Evolutionary conservation across 352 stramenopile species (phyloP).

Genomic region (Labyrinthula sp.): DNA sequence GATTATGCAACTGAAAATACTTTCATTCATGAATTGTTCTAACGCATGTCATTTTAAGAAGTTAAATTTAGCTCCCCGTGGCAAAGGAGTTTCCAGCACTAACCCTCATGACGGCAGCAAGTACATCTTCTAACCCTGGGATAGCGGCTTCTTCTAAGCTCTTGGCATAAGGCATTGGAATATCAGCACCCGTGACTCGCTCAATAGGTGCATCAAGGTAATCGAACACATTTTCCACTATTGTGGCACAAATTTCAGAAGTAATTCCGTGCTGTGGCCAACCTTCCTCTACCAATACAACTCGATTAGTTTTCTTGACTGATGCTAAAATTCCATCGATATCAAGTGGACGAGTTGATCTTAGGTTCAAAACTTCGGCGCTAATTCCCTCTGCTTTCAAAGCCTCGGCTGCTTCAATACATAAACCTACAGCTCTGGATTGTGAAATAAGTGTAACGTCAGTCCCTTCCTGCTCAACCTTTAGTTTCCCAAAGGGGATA

Average conservation of each 20-base stretch:
- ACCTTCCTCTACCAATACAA: slow-evolving; percentile 90
- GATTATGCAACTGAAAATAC: no score
- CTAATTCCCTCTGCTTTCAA: slow-evolving; percentile 79
- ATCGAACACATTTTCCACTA: slow-evolving; percentile 95
- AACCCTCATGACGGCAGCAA: slow-evolving; percentile 61
- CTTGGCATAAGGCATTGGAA: slow-evolving; percentile 92
- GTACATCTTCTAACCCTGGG: slow-evolving; percentile 76
- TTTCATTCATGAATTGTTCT: no score
- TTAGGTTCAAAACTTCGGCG: slow-evolving; percentile 80
- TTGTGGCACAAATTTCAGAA: slow-evolving; percentile 83
- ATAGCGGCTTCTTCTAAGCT: slow-evolving; percentile 82
- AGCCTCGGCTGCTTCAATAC: slow-evolving; percentile 77
- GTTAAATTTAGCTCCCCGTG: background rate
- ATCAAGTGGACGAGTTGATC: slow-evolving; percentile 83
- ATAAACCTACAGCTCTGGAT: slow-evolving; percentile 78
- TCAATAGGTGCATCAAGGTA: slow-evolving; percentile 93
- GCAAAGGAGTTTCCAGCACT: slow-evolving; percentile 10
- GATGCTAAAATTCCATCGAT: slow-evolving; percentile 82
- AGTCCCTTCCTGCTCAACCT: slow-evolving; percentile 81
- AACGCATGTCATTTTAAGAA: no score
- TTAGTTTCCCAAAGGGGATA: slow-evolving; percentile 92
- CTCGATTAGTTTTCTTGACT: slow-evolving; percentile 90
- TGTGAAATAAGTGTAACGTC: slow-evolving; percentile 96
- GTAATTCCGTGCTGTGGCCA: slow-evolving; percentile 62
- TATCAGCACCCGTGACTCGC: slow-evolving; percentile 85